Evolutionary conservation across 2,329 filamentous ascomycete species (phyloP).

Genomic region (Cladosporium halotolerans): DNA sequence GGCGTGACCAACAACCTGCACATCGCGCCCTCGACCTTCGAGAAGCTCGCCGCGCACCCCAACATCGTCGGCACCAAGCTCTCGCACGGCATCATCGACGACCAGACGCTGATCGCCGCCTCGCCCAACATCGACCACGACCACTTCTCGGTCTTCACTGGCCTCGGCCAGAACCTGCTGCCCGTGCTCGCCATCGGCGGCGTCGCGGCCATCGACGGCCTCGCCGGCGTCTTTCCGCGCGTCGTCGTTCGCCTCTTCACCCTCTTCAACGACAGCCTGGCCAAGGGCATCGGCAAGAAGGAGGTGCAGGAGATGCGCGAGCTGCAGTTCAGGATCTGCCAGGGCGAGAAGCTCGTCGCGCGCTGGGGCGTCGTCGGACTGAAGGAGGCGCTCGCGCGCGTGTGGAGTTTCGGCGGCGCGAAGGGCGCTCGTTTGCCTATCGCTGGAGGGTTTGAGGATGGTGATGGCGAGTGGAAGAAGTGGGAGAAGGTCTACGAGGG

Average conservation of each 20-base stretch:
- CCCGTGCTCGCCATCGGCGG: constrained; percentile 58
- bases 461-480: constrained; percentile 51
- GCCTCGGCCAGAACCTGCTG: constrained; percentile 59
- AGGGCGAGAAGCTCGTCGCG: constrained; percentile 56
- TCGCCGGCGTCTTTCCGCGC: constrained; percentile 60
- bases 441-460: constrained; percentile 51
- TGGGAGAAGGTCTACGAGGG: constrained; percentile 43
- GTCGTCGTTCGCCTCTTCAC: constrained; percentile 54
- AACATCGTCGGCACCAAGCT: constrained; percentile 67
- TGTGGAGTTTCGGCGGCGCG: constrained; percentile 53
- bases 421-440: constrained; percentile 57
- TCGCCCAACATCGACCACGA: constrained; percentile 54
- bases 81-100: constrained; percentile 61
- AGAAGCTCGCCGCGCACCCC: constrained; percentile 52
- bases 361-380: constrained; percentile 58
- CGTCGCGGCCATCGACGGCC: constrained; percentile 60
- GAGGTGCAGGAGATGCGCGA: constrained; percentile 45
- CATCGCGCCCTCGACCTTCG: constrained; percentile 53
- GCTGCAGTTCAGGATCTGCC: constrained; percentile 56
- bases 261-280: constrained; percentile 37
- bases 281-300: constrained; percentile 36
- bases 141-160: constrained; percentile 57
- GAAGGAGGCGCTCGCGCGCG: constrained; percentile 55
- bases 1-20: constrained; percentile 60
- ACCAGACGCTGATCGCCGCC: constrained; percentile 55